These are phyloP conservation scores for Leucoagaricus sp. DNA, from an alignment of 1,284 basidiomycete genomes.

Conservation along the genomic window DNA sequence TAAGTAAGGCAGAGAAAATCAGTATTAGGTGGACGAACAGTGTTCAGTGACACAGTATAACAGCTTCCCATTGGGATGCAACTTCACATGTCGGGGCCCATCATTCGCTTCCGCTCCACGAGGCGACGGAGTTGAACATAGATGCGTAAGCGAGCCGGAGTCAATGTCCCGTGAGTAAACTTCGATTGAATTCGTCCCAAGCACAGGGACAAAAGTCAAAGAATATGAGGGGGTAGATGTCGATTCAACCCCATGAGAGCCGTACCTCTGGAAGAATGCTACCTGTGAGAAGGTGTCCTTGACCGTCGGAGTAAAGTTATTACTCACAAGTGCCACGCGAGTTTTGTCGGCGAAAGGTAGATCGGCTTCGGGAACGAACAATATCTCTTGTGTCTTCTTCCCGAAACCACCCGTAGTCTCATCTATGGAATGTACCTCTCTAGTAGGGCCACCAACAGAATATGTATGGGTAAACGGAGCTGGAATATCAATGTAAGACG, in stretches of 20 bases:
- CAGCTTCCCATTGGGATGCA: slow-evolving; percentile 48
- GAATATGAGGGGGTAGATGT: slow-evolving; percentile 29
- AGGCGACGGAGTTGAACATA: slow-evolving; percentile 40
- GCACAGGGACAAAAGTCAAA: slow-evolving; percentile 46
- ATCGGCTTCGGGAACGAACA: slow-evolving; percentile 43
- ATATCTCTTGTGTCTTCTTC: slow-evolving; percentile 42
- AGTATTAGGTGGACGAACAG: slow-evolving; percentile 31
- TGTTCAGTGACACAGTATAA: slow-evolving; percentile 53
- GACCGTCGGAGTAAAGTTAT: neutral
- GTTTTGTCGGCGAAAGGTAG: slow-evolving; percentile 48
- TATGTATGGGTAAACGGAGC: slow-evolving; percentile 46
- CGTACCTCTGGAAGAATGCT: slow-evolving; percentile 36
- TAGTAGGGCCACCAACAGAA: slow-evolving; percentile 48
- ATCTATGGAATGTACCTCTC: slow-evolving; percentile 43
- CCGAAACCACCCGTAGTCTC: slow-evolving; percentile 36
- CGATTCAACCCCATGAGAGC: slow-evolving; percentile 50
- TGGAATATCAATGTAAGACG: slow-evolving; percentile 49
- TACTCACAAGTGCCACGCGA: slow-evolving; percentile 37
- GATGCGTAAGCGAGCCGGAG: slow-evolving; percentile 35
- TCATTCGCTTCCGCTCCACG: slow-evolving; percentile 36
- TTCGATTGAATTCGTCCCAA: slow-evolving; percentile 47
- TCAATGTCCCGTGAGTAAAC: slow-evolving; percentile 37
- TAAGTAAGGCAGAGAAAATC: neutral
- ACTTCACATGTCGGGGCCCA: slow-evolving; percentile 49
- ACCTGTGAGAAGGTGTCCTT: neutral